phyloP scores from a whole-genome alignment of 345 rosid species.

The Salix brachista region DNA sequence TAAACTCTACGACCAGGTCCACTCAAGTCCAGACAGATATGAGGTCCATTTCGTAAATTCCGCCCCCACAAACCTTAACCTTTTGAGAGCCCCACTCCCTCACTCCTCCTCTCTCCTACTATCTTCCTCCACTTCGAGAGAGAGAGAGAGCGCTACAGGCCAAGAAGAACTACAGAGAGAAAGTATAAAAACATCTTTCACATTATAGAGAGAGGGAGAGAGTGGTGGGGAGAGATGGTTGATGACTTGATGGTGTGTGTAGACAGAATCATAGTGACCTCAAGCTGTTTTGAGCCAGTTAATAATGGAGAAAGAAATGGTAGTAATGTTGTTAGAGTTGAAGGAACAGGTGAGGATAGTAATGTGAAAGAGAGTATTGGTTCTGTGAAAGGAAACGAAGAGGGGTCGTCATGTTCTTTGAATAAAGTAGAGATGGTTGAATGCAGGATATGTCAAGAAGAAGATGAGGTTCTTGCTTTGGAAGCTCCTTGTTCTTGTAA shows the following conservation, averaged over 20 bases:
- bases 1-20: not conserved
- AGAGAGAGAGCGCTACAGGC: not conserved
- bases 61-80: conserved; percentile 6
- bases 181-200: not conserved
- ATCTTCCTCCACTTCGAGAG: not conserved
- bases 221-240: conserved; percentile 24
- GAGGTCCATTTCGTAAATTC: conserved; percentile 38
- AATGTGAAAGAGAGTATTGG: conserved; percentile 5
- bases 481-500: conserved; percentile 67
- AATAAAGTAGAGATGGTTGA: conserved; percentile 36
- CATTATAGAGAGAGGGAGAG: not conserved
- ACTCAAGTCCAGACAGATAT: conserved; percentile 5
- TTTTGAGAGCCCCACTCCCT: conserved; percentile 11
- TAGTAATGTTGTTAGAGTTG: not conserved
- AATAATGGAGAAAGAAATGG: conserved; percentile 13
- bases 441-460: conserved; percentile 74
- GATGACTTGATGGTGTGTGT: conserved; percentile 45
- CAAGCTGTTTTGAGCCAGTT: conserved; percentile 31
- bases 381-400: conserved; percentile 6
- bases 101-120: not conserved
- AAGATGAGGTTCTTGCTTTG: conserved; percentile 39
- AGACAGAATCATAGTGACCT: conserved; percentile 34
- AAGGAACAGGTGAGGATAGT: not conserved
- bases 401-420: conserved; percentile 28
- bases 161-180: not conserved